Conservation (phyloP, 352 stramenopile genomes). For the Thraustochytrium striatum region DNA sequence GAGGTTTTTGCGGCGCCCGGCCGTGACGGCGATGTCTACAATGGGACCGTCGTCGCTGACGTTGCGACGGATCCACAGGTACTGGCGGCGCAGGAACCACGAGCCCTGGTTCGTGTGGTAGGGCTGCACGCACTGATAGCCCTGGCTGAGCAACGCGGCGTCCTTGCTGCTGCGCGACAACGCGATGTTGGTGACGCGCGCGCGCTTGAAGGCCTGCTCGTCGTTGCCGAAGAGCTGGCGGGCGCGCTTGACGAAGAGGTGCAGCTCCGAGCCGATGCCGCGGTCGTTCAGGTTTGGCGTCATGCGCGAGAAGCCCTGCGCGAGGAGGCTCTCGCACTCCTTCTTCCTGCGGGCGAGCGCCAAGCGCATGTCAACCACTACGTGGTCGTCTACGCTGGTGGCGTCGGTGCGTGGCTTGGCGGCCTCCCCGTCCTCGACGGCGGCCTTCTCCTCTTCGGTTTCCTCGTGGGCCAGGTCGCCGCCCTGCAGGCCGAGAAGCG, state of each 20-base stretch:
- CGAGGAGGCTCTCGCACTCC: constrained; percentile 11
- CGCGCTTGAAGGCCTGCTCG: constrained; percentile 29
- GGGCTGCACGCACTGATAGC: constrained; percentile 44
- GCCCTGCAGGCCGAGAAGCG: constrained; percentile 22
- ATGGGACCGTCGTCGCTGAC: constrained; percentile 20
- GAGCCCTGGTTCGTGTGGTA: constrained; percentile 39
- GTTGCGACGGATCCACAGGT: constrained; percentile 44
- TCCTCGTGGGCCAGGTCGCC: background rate
- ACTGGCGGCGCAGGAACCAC: constrained; percentile 41
- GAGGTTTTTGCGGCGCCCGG: constrained; percentile 2
- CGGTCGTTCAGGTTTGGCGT: constrained; percentile 39
- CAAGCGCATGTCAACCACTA: constrained; percentile 30
- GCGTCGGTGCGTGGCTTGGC: background rate
- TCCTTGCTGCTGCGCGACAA: constrained; percentile 42
- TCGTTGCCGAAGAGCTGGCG: background rate
- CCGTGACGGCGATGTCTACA: constrained; percentile 38
- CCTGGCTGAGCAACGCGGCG: constrained; percentile 7
- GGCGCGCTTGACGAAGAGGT: constrained; percentile 28
- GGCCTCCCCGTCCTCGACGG: background rate
- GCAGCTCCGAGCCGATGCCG: background rate
- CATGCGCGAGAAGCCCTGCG: constrained; percentile 33
- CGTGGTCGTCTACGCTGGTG: background rate
- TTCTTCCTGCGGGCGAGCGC: background rate
- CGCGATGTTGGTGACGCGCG: constrained; percentile 31
- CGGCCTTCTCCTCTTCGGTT: background rate